Percentiles rank a stretch among this genome's conserved stretches.
Evolutionary conservation across 2,329 filamentous ascomycete species (phyloP).

Genomic region (Stemphylium vesicarium): DNA sequence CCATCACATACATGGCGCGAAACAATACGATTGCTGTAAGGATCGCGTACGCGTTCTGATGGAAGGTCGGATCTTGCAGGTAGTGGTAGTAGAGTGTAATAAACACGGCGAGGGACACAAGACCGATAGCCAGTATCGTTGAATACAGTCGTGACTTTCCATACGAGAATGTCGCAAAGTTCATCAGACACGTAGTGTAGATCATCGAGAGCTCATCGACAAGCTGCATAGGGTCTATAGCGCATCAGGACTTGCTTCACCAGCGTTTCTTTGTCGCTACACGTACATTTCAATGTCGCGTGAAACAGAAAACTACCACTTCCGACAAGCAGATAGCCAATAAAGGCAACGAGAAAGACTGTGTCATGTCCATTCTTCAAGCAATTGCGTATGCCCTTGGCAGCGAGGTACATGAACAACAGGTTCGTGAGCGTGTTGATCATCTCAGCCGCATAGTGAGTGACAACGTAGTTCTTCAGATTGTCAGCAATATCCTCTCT

Average conservation of each 20-base stretch:
- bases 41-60: slow-evolving; percentile 78
- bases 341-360: slow-evolving; percentile 74
- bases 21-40: slow-evolving; percentile 74
- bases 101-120: slow-evolving; percentile 62
- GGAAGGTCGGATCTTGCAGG: slow-evolving; percentile 81
- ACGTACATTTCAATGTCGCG: slow-evolving; percentile 66
- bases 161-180: slow-evolving; percentile 78
- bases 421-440: slow-evolving; percentile 83
- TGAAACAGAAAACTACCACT: slow-evolving; percentile 69
- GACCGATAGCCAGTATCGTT: slow-evolving; percentile 61
- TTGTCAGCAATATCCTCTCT: slow-evolving; percentile 9
- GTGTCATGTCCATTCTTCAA: slow-evolving; percentile 72
- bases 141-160: slow-evolving; percentile 61
- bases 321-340: slow-evolving; percentile 67
- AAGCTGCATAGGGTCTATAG: slow-evolving; percentile 71
- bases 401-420: slow-evolving; percentile 78
- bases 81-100: slow-evolving; percentile 84
- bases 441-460: slow-evolving; percentile 76
- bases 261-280: not conserved
- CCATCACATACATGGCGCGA: slow-evolving; percentile 80
- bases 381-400: slow-evolving; percentile 77
- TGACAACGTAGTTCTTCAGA: slow-evolving; percentile 74
- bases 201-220: slow-evolving; percentile 76
- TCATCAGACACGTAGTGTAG: slow-evolving; percentile 72
- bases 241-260: slow-evolving; percentile 61